Evolutionary conservation across 768 basidiomycete species (phyloP).

Genomic region (Auriscalpium microsporum): DNA sequence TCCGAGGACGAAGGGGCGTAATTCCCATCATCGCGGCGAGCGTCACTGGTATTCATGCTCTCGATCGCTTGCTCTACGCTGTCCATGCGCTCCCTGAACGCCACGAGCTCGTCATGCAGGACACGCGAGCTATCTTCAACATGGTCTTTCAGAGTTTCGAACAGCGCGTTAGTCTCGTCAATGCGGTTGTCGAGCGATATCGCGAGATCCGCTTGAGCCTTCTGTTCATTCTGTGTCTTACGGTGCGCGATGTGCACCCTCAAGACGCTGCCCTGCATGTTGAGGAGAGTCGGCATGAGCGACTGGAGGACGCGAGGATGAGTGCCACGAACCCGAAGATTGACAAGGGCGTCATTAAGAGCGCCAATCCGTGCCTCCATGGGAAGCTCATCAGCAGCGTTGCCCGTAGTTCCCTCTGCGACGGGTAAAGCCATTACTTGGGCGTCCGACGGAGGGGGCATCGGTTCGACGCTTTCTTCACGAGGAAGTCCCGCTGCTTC

Average conservation of each 20-base stretch:
- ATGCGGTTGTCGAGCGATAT: slow-evolving; percentile 11
- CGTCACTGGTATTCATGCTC: background rate
- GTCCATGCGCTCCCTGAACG: background rate
- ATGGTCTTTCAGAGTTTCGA: background rate
- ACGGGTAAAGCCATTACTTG: too few species aligned
- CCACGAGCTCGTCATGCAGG: slow-evolving; percentile 1
- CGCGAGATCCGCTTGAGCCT: slow-evolving; percentile 12
- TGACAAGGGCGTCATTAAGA: slow-evolving; percentile 15
- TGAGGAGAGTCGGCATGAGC: background rate
- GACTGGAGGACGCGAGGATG: background rate
- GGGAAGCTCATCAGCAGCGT: too few species aligned
- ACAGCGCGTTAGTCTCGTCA: slow-evolving; percentile 9
- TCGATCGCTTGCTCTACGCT: background rate
- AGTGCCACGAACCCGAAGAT: slow-evolving; percentile 10
- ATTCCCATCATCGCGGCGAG: background rate
- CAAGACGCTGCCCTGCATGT: slow-evolving; percentile 11
- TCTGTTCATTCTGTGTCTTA: slow-evolving; percentile 16
- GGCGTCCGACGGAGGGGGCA: too few species aligned
- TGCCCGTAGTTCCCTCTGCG: too few species aligned
- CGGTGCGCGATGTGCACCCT: slow-evolving; percentile 16
- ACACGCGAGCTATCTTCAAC: background rate
- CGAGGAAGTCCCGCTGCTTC: too few species aligned
- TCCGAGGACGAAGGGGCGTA: background rate
- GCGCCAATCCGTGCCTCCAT: background rate
- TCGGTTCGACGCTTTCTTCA: too few species aligned